Conservation (phyloP, 805 yeast species). For the Gaillardinia entomophila region DNA sequence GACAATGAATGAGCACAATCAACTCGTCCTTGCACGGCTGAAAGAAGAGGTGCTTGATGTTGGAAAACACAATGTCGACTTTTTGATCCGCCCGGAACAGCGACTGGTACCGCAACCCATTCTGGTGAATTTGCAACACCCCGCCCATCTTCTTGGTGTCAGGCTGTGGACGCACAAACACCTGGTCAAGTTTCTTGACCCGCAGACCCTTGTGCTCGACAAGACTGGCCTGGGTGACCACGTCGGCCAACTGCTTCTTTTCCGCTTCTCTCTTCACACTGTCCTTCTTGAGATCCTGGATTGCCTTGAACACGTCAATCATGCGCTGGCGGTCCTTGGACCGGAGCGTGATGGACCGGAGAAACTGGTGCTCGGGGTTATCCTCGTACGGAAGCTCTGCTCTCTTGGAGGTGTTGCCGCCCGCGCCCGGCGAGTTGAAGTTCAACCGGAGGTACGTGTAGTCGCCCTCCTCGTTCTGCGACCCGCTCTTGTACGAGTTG, state of each 20-base stretch:
- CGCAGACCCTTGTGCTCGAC: constrained; percentile 79
- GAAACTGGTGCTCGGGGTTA: constrained; percentile 76
- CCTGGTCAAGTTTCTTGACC: constrained; percentile 80
- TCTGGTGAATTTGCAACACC: constrained; percentile 83
- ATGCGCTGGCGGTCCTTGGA: constrained; percentile 88
- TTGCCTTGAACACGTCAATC: constrained; percentile 82
- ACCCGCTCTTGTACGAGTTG: constrained; percentile 88
- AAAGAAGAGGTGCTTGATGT: constrained; percentile 89
- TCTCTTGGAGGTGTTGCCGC: constrained; percentile 60
- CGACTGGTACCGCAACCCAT: constrained; percentile 91
- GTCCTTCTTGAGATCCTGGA: constrained; percentile 87
- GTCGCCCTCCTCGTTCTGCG: constrained; percentile 95
- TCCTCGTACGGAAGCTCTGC: constrained; percentile 90
- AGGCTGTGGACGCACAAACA: constrained; percentile 91
- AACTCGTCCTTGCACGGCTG: constrained; percentile 95
- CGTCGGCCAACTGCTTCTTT: constrained; percentile 87
- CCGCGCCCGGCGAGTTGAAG: constrained; percentile 88
- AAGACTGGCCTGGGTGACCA: constrained; percentile 84
- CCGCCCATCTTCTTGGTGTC: constrained; percentile 97
- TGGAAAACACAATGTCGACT: constrained; percentile 82
- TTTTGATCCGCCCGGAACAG: constrained; percentile 78
- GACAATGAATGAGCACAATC: constrained; percentile 87
- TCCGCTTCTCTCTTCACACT: constrained; percentile 88
- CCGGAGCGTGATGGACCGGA: constrained; percentile 81
- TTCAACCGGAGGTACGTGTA: constrained; percentile 85